Percentiles rank a stretch among this genome's conserved stretches.
These are phyloP conservation scores for Crithidia expoeki DNA, from an alignment of 208 protist species.

Conservation along the genomic window DNA sequence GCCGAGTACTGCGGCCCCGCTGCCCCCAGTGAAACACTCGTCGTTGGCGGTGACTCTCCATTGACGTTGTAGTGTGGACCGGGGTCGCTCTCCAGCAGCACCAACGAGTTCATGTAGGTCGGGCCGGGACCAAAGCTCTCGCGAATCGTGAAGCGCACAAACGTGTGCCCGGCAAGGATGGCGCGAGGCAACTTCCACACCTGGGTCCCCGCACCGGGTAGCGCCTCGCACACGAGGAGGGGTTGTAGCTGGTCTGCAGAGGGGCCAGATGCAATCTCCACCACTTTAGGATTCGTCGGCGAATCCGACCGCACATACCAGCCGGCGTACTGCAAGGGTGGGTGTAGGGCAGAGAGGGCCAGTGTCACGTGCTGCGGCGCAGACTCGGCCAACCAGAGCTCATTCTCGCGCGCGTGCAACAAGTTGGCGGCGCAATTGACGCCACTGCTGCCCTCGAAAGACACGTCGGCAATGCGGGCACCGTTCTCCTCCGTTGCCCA, in stretches of 20 bases:
- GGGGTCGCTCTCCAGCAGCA: slow-evolving; percentile 77
- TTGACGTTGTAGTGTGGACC: slow-evolving; percentile 51
- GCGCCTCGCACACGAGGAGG: slow-evolving; percentile 73
- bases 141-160: slow-evolving; percentile 71
- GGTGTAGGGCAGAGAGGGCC: slow-evolving; percentile 46
- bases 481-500: slow-evolving; percentile 66
- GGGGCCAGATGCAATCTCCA: slow-evolving; percentile 74
- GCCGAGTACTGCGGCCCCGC: not conserved
- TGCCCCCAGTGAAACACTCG: not conserved
- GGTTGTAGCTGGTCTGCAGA: slow-evolving; percentile 42
- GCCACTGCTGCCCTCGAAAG: slow-evolving; percentile 61
- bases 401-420: slow-evolving; percentile 62
- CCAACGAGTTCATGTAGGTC: slow-evolving; percentile 87
- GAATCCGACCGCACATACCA: slow-evolving; percentile 91
- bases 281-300: slow-evolving; percentile 78
- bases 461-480: slow-evolving; percentile 67
- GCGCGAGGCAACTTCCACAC: slow-evolving; percentile 76
- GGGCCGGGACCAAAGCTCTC: slow-evolving; percentile 77
- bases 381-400: slow-evolving; percentile 81
- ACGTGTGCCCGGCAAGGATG: slow-evolving; percentile 63
- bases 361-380: slow-evolving; percentile 85
- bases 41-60: not conserved
- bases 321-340: slow-evolving; percentile 73
- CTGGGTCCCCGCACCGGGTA: slow-evolving; percentile 81
- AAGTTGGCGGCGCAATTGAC: slow-evolving; percentile 72